Evolutionary conservation across 2,329 filamentous ascomycete species (phyloP).

Genomic region (Pestalotiopsis sp.): DNA sequence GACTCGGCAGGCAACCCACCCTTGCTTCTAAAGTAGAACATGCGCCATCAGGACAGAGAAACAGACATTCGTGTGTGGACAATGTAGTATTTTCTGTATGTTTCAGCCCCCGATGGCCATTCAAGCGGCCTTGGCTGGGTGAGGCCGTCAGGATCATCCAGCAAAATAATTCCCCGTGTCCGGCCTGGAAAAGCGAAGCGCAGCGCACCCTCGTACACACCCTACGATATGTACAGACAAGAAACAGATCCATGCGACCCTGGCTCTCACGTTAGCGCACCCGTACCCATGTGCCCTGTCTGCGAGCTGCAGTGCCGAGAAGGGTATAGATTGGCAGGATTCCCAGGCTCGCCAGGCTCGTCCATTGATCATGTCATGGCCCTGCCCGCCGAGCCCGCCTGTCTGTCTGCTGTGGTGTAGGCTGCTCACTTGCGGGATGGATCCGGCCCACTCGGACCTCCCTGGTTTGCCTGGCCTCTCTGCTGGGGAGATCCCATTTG

Average conservation of each 20-base stretch:
- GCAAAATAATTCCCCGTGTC: background rate
- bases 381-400: background rate
- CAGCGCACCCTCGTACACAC: background rate
- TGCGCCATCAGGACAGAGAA: background rate
- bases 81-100: background rate
- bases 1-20: background rate
- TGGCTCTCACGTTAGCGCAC: constrained; percentile 2
- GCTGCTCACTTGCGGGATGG: constrained; percentile 7
- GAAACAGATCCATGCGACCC: background rate
- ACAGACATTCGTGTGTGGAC: background rate
- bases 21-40: background rate
- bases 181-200: background rate
- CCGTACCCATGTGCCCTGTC: background rate
- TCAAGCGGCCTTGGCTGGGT: background rate
- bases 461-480: background rate
- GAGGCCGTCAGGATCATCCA: background rate
- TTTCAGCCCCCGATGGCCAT: background rate
- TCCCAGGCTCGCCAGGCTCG: background rate
- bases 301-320: constrained; percentile 1
- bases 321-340: constrained; percentile 6
- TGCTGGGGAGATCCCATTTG: background rate
- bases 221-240: background rate
- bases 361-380: background rate
- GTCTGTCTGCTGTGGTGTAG: no score
- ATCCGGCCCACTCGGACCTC: constrained; percentile 1